These are phyloP conservation scores for Amyloporia xantha DNA, from an alignment of 768 basidiomycete species.

Conservation along the genomic window DNA sequence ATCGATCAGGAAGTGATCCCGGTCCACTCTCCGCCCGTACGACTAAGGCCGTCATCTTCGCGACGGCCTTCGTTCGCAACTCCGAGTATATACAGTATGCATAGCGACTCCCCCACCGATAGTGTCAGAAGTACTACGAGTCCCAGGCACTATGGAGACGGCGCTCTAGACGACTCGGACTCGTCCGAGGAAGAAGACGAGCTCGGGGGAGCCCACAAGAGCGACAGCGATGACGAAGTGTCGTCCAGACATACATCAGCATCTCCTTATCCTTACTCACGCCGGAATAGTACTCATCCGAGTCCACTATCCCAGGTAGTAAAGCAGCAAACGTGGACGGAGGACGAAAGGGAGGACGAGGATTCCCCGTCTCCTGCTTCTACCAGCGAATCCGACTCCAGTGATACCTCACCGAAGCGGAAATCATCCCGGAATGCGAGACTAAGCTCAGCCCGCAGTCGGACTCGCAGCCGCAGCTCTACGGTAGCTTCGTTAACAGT, in stretches of 20 bases:
- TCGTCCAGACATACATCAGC: background rate
- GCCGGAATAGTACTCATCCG: constrained; percentile 34
- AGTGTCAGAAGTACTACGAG: constrained; percentile 30
- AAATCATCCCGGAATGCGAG: constrained; percentile 1
- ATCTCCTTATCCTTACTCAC: constrained; percentile 14
- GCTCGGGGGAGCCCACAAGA: constrained; percentile 18
- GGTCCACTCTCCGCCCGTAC: too few species aligned
- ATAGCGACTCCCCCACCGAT: constrained; percentile 27
- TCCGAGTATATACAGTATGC: constrained; percentile 26
- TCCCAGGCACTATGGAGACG: constrained; percentile 65
- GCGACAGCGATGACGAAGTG: constrained; percentile 24
- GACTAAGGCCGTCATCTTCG: constrained; percentile 25
- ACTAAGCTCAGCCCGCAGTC: constrained; percentile 16
- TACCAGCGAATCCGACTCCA: constrained; percentile 50
- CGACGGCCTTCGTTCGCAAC: constrained; percentile 39
- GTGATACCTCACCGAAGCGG: constrained; percentile 23
- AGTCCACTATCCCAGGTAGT: constrained; percentile 62
- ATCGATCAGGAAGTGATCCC: too few species aligned
- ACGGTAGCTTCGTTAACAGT: constrained; percentile 59
- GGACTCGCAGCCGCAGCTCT: constrained; percentile 54
- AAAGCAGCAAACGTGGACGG: constrained; percentile 44
- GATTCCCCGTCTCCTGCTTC: constrained; percentile 51
- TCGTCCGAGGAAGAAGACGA: constrained; percentile 37
- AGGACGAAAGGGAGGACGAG: constrained; percentile 42
- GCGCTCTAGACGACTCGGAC: constrained; percentile 73